Base-by-base conservation (phyloP, 1,284 basidiomycete species). In the Cryptococcus hybrid region DNA sequence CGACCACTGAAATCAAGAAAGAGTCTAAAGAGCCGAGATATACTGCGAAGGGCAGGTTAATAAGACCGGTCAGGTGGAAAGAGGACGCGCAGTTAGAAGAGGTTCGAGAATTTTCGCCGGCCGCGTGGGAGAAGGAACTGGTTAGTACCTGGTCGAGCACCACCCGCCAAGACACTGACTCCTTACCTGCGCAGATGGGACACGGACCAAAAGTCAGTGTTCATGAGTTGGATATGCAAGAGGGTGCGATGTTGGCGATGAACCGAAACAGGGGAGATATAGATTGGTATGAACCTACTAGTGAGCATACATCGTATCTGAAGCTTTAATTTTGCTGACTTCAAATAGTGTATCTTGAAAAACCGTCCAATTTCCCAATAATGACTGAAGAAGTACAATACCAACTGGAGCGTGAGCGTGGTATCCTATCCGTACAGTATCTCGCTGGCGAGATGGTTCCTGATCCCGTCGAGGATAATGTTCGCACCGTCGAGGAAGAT, bases 271-370 rank as follows among this genome's bases (percentile, higher is more conserved):
- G 62, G 24, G 54, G 35, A 35, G 38, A 46, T 13, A 65, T 70
- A 9, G 67, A 70, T 7, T 76, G 74, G 74, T 69, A 68, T 50
- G 67, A 70, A 40, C 72, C 67, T 1, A 15, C 24, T n/a, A 49
- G 62, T 67, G 46, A 63, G 65, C 56, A 30, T 11, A 3, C 4
- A 3, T 34, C 24, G 5, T 3, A 38, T 34, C 24, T 36, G 30
- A 12, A 11, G 12, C 40, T 52, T 36, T 1, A 6, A 34, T 51
- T 40, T 51, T 13, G 15, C 42, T 53, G 15, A 48, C 35, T 15
- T 35, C 24, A 15, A 6, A 49, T 51, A 57, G 52, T 54, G 35
- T 54, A 50, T 37, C 9, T 24, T 7, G 51, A 53, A 37, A 50
- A 30, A 13, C 48, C 38, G 18, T 36, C 35, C 30, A 45, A 55